These are phyloP conservation scores for Lumnitzera racemosa DNA, from an alignment of 345 rosid genomes.

Conservation along the genomic window DNA sequence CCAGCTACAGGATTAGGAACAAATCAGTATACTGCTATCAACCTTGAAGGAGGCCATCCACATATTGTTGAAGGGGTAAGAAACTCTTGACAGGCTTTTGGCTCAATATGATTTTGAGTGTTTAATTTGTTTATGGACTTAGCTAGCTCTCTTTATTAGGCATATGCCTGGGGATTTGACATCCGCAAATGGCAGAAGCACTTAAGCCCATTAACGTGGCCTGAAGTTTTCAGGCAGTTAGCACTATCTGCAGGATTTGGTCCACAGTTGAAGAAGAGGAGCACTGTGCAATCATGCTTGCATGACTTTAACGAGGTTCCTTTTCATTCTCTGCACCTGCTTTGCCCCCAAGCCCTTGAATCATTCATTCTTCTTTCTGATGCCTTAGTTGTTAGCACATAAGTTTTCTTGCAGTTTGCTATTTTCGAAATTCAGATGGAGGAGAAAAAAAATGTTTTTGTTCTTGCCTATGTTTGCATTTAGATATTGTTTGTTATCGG, in stretches of 20 bases:
- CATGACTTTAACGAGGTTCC: constrained; percentile 67
- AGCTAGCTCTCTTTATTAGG: constrained; percentile 36
- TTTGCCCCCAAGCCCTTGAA: not conserved
- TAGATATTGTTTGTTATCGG: too few relatives aligned
- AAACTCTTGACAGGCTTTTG: not conserved
- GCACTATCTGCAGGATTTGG: constrained; percentile 90
- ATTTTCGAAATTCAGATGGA: too few relatives aligned
- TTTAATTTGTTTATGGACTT: too few relatives aligned
- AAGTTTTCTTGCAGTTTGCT: too few relatives aligned
- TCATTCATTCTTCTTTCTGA: too few relatives aligned
- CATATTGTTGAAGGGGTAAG: constrained; percentile 95
- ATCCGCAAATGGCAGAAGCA: constrained; percentile 88
- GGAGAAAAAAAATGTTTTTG: too few relatives aligned
- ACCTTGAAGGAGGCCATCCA: constrained; percentile 98
- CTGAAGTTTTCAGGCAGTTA: constrained; percentile 86
- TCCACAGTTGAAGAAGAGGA: constrained; percentile 66
- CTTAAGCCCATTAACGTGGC: constrained; percentile 89
- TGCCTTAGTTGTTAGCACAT: too few relatives aligned
- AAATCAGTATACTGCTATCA: constrained; percentile 68
- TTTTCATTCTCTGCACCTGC: not conserved
- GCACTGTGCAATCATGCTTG: constrained; percentile 25
- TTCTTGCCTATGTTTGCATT: too few relatives aligned
- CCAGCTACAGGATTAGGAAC: constrained; percentile 75
- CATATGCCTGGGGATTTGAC: constrained; percentile 98
- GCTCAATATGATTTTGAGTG: not conserved